Base-by-base conservation (phyloP, 1,139 yeast species). In the Pneumocystis jirovecii region DNA sequence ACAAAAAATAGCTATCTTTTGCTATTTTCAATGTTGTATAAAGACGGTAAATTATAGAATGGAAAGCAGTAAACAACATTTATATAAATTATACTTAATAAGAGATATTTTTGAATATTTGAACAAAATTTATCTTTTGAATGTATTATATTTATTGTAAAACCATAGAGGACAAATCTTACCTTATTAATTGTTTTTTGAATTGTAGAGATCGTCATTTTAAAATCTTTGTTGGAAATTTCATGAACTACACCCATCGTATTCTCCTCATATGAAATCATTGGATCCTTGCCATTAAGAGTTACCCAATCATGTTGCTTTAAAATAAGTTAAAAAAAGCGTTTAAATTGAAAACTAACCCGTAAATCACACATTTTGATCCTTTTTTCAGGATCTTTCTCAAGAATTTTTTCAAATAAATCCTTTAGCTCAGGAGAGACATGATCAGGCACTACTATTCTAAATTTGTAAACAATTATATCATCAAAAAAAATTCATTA, bases 341-440 rank as follows among this genome's bases (percentile, higher is more conserved):
- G n/a, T 15, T 31, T 21, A 19, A 50, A 19, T 50, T 25, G 12
- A 50, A 25, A 50, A 50, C 29, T 2, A 25, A 50, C 64, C 35
- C 86, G 76, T 44, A 86, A 75, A 60, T 80, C 76, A 57, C 76
- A 74, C 65, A 88, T 86, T 62, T 80, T 76, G 34, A 79, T 79
- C 65, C 95, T 76, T 62, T 80, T 75, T 56, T 74, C 77, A 1
- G 89, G 86, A 68, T 83, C 83, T 72, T 84, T 84, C 70, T 82
- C 74, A 60, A 78, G 72, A 21, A 78, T 67, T 35, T 71, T 65
- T 10, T 56, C 21, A 39, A 78, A 68, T 61, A 78, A 65, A 61
- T 76, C 76, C 10, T 63, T 65, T 34, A 76, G 68, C 7, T 70
- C 71, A 1, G 68, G 66, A 40, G 68, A 66, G 1, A 66, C 63